Conservation (phyloP, 179 eudicot species). For the Silene coronaria region DNA sequence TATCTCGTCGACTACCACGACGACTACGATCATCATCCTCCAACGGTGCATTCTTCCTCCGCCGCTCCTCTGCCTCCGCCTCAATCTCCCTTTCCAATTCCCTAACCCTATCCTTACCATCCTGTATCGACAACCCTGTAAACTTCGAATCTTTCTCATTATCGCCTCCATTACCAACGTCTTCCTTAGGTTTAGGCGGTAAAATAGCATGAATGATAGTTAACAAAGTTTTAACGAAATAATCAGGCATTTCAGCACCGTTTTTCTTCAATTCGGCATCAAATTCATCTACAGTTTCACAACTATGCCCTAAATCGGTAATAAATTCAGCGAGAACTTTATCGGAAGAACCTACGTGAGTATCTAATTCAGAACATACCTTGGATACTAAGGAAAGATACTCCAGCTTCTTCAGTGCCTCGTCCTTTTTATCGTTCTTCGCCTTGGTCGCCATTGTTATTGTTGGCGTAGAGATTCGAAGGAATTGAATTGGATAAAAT, state of each 20-base stretch:
- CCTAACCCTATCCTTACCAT: slow-evolving; percentile 61
- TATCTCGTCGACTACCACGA: background rate
- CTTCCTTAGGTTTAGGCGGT: slow-evolving; percentile 39
- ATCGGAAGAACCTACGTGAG: slow-evolving; percentile 64
- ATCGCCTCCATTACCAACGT: slow-evolving; percentile 5
- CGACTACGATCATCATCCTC: slow-evolving; percentile 14
- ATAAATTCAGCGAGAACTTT: slow-evolving; percentile 79
- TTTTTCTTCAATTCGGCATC: slow-evolving; percentile 53
- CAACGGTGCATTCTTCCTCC: background rate
- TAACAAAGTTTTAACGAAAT: slow-evolving; percentile 62
- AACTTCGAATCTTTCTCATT: slow-evolving; percentile 29
- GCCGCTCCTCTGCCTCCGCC: slow-evolving; percentile 43
- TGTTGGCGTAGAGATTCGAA: background rate
- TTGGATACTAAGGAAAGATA: slow-evolving; percentile 61
- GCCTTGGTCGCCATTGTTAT: background rate
- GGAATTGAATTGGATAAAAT: background rate
- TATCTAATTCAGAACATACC: slow-evolving; percentile 74
- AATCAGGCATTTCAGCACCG: slow-evolving; percentile 91
- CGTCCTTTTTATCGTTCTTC: slow-evolving; percentile 13
- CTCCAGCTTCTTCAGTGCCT: slow-evolving; percentile 37
- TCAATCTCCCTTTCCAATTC: slow-evolving; percentile 73
- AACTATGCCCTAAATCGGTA: slow-evolving; percentile 54
- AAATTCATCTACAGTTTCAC: slow-evolving; percentile 61
- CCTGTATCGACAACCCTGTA: slow-evolving; percentile 51
- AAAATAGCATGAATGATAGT: slow-evolving; percentile 82